Evolutionary conservation across 2,329 filamentous ascomycete genomes (phyloP), one percentile per base, ranked within the genome.

Genomic region (Fusarium tupiense): DNA sequence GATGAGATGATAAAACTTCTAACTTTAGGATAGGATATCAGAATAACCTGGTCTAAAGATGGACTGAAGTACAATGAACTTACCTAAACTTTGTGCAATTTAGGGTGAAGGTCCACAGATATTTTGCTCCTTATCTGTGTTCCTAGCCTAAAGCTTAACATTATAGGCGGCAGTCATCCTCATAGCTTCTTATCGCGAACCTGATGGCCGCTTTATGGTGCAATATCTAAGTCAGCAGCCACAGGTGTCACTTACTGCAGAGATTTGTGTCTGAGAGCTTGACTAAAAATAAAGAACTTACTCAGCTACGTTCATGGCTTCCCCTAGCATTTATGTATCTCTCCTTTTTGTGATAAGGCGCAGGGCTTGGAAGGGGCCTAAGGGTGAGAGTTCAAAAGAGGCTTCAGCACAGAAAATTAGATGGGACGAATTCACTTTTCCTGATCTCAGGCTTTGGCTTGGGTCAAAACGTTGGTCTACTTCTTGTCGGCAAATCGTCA

Each of bases 361-460:
- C 33, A 16, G 16, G 33, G 33, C 33, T 35, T 35, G 33, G 16
- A 35, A 35, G 14, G 16, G 33, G 14, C 14, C 16, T 16, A 19
- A 24, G 17, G 7, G 6, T 8, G 5, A 26, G 5, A 29, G 2
- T 29, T 47, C 6, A 2, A 47, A 46, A 47, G 24, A 47, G 19
- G 4, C 24, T 47, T 22, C 13, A 22, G 13, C 13, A 29, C 13
- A 6, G 26, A 47, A 6, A 11, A 16, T 47, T 47, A 11, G 26
- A 29, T 16, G 13, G 4, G 26, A 16, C 19, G 8, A 11, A 11
- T 29, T 47, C 11, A 29, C 1, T 29, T 16, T 8, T 7, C 0
- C 6, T 10, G 1, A 0, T 11, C 11, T 10, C 19, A 3, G 4
- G 5, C 5, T 13, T 26, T 19, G 24, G n/a, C 11, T 44, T 19